Base-by-base conservation (phyloP, 805 yeast genomes). In the Candida chilensis region DNA sequence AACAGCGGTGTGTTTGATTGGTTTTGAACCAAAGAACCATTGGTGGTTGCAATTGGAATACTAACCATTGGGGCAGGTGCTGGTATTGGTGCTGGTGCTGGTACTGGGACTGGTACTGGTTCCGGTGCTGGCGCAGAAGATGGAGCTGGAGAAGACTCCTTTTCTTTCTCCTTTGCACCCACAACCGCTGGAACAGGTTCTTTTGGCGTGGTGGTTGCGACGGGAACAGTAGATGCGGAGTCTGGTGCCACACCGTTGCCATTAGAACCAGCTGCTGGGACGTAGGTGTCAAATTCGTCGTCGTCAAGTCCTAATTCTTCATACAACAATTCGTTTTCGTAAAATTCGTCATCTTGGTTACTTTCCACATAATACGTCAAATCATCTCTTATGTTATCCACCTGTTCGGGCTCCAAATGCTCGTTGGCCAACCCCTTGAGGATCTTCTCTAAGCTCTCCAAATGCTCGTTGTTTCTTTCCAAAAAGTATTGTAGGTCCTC, bases 321-420 rank as follows among this genome's bases (percentile, higher is more conserved):
- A 54, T 90, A 92, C 37, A 90, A 73, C 10, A 85, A 87, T 43
- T 88, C 96, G 53, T 90, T 95, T 47, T 87, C 96, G 20, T 88
- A 80, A 52, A 87, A 90, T 45, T 88, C 95, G 4, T 78, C 88
- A 33, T 87, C 96, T 53, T 82, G 92, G 48, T 90, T 90, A 38
- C 86, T 82, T 42, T 92, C 97, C 18, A 92, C 92, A 52, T 85
- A 88, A 58, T 92, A 90, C 42, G 74, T 83, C 50, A 90, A 82
- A 52, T 90, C 97, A 31, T 90, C 97, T 48, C 79, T 78, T 34
- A 86, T 73, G 15, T 68, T 78, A 42, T 78, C 78, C 7, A 90
- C 74, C 30, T 73, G 71, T 13, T 82, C 94, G 2, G 87, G 80
- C 21, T 79, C 86, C 38, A 92, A 57, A 27, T 74, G 79, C 38